Conservation (phyloP, 106 monocot genomes). For the Dioscorea zingiberensis region DNA sequence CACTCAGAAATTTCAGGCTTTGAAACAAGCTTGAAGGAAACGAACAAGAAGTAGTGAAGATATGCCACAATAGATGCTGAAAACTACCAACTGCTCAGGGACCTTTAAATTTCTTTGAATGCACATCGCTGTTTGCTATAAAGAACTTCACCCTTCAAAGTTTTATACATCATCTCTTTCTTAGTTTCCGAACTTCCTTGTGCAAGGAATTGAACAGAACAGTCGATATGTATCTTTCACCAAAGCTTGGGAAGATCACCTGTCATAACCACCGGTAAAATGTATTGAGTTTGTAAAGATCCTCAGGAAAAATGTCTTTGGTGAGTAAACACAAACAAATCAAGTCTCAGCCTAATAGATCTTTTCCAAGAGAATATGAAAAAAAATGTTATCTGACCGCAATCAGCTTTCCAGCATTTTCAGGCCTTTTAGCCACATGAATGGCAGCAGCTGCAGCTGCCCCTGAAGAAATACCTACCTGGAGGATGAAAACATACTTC, state of each 20-base stretch:
- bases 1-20: no score
- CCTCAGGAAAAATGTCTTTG: no score
- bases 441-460: conserved; percentile 90
- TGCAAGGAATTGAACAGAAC: conserved; percentile 65
- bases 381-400: conserved; percentile 35
- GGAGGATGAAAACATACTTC: conserved; percentile 7
- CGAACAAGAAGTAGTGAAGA: no score
- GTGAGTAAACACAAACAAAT: no score
- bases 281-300: no score
- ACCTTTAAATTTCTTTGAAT: no score
- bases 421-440: conserved; percentile 75
- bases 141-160: no score
- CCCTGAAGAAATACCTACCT: conserved; percentile 98
- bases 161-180: conserved; percentile 1
- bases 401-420: conserved; percentile 95
- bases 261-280: conserved; percentile 12
- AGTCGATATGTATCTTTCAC: conserved; percentile 88
- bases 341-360: no score
- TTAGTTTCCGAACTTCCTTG: conserved; percentile 56
- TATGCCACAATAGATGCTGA: no score
- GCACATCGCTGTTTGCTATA: no score
- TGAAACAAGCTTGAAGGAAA: no score
- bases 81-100: no score
- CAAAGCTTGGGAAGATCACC: conserved; percentile 96
- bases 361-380: neutral